Conservation (phyloP, 495 filamentous ascomycete species). For the Hypomontagnella monticulosa region DNA sequence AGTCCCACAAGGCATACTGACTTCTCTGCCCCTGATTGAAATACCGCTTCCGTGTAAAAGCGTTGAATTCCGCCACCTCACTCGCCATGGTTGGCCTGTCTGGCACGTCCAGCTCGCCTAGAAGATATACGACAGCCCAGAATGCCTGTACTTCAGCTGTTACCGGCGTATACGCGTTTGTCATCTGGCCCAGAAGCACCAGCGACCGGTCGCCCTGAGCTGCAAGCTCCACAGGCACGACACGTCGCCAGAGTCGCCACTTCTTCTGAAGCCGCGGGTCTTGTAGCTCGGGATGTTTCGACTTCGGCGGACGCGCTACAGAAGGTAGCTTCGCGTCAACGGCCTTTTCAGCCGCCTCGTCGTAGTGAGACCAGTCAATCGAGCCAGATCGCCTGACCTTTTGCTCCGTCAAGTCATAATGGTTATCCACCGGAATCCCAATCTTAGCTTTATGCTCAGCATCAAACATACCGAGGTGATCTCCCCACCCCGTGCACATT, state of each 20-base stretch:
- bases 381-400: not conserved
- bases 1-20: too few relatives aligned
- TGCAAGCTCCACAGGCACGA: not conserved
- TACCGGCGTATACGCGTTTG: slow-evolving; percentile 45
- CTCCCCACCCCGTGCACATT: slow-evolving; percentile 48
- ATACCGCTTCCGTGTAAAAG: too few relatives aligned
- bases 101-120: slow-evolving; percentile 45
- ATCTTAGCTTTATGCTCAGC: slow-evolving; percentile 32
- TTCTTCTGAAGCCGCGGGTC: too few relatives aligned
- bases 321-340: slow-evolving; percentile 39
- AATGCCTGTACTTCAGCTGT: slow-evolving; percentile 47
- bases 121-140: slow-evolving; percentile 44
- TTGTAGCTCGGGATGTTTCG: too few relatives aligned
- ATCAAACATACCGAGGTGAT: slow-evolving; percentile 36
- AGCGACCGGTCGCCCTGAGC: slow-evolving; percentile 44
- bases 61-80: too few relatives aligned
- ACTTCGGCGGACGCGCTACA: too few relatives aligned
- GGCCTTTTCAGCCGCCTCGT: slow-evolving; percentile 38
- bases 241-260: too few relatives aligned
- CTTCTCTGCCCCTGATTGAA: too few relatives aligned
- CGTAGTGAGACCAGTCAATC: slow-evolving; percentile 40
- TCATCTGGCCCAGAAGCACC: slow-evolving; percentile 48
- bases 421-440: slow-evolving; percentile 30
- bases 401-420: not conserved
- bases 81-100: slow-evolving; percentile 11